Evolutionary conservation across 2,329 filamentous ascomycete genomes (phyloP).

Genomic region (Cytospora schulzeri): DNA sequence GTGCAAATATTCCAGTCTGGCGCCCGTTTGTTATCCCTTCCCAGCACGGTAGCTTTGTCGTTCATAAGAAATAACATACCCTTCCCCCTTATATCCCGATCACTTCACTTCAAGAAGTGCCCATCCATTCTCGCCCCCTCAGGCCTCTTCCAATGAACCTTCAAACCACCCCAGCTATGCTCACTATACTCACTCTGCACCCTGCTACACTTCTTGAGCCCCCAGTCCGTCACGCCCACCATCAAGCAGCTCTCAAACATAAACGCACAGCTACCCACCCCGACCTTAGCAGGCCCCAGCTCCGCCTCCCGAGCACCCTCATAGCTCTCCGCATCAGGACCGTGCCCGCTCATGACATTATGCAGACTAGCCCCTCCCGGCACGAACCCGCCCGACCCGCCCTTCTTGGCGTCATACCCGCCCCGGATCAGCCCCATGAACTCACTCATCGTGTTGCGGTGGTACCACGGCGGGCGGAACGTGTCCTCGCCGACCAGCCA

Average conservation of each 20-base stretch:
- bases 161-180: constrained; percentile 76
- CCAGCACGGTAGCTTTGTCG: too few species aligned
- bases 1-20: background rate
- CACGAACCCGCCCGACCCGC: constrained; percentile 53
- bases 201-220: constrained; percentile 59
- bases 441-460: constrained; percentile 68
- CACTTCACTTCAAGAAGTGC: constrained; percentile 32
- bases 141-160: constrained; percentile 49
- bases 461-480: constrained; percentile 73
- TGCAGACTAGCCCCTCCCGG: constrained; percentile 65
- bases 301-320: constrained; percentile 59
- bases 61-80: too few species aligned
- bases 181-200: constrained; percentile 71
- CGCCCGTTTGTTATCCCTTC: background rate
- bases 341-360: constrained; percentile 71
- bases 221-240: constrained; percentile 74
- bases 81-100: background rate
- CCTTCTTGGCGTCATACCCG: constrained; percentile 65
- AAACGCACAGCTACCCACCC: constrained; percentile 64
- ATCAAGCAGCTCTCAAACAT: constrained; percentile 72
- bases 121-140: constrained; percentile 25
- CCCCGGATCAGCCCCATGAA: constrained; percentile 64
- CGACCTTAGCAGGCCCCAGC: constrained; percentile 59
- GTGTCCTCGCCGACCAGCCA: constrained; percentile 72
- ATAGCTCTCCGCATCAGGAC: constrained; percentile 59